phyloP scores from a whole-genome alignment of 2,329 filamentous ascomycete species.

The Sarocladium brachiariae region DNA sequence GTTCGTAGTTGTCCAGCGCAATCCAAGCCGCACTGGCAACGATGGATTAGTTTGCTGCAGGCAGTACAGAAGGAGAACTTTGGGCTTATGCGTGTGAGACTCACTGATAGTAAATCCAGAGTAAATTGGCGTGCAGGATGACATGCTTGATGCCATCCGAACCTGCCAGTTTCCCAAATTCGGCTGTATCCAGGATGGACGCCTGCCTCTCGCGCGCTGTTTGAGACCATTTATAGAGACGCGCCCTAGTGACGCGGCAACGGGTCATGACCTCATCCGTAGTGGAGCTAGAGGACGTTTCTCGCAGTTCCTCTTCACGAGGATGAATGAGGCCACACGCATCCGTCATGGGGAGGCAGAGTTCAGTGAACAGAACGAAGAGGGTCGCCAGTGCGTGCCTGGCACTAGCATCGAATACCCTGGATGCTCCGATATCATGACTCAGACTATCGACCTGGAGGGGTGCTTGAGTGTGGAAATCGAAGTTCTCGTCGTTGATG shows the following conservation, averaged over 20 bases:
- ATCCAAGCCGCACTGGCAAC: neutral
- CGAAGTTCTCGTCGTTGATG: conserved; percentile 1
- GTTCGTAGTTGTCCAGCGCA: neutral
- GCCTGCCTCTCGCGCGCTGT: neutral
- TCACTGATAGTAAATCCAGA: neutral
- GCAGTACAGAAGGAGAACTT: neutral
- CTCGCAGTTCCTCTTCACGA: neutral
- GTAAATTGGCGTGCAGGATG: neutral
- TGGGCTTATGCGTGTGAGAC: too few species aligned
- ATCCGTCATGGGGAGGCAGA: neutral
- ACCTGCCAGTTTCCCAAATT: neutral
- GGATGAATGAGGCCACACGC: neutral
- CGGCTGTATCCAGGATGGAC: neutral
- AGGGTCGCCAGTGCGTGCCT: neutral
- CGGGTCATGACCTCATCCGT: neutral
- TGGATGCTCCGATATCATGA: neutral
- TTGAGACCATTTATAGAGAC: neutral
- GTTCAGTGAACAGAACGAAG: neutral
- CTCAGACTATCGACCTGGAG: neutral
- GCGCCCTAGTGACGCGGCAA: neutral
- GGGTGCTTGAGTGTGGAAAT: neutral
- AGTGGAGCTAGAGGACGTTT: neutral
- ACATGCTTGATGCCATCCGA: neutral
- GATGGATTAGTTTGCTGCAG: neutral
- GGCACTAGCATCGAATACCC: neutral